These are phyloP conservation scores for Jaapia argillacea DNA, from an alignment of 768 basidiomycete species.

Conservation along the genomic window DNA sequence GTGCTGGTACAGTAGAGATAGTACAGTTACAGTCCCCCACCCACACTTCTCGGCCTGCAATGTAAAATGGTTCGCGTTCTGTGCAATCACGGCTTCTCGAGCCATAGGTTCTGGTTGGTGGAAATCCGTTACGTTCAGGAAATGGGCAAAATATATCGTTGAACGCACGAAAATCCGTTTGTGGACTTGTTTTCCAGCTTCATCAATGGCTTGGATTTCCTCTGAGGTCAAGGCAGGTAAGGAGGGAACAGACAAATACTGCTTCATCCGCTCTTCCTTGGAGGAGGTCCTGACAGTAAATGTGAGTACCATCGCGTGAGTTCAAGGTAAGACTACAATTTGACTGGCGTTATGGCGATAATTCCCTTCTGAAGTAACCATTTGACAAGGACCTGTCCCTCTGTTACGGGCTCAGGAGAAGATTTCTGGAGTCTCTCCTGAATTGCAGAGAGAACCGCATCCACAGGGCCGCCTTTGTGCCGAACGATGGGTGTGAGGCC, in stretches of 20 bases:
- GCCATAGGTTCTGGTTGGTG: too few species aligned
- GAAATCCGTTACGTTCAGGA: too few species aligned
- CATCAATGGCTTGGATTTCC: constrained; percentile 12
- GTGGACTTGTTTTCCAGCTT: constrained; percentile 10
- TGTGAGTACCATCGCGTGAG: background rate
- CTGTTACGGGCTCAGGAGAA: constrained; percentile 7
- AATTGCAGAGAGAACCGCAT: constrained; percentile 10
- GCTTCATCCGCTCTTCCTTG: constrained; percentile 13
- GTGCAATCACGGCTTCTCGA: too few species aligned
- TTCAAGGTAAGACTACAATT: background rate
- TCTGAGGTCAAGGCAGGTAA: constrained; percentile 15
- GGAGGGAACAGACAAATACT: constrained; percentile 12
- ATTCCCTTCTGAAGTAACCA: constrained; percentile 9
- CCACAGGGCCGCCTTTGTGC: constrained; percentile 6
- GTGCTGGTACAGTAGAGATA: too few species aligned
- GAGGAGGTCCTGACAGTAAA: constrained; percentile 12
- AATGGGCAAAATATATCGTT: too few species aligned
- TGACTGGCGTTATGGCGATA: constrained; percentile 1
- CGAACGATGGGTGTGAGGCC: constrained; percentile 15
- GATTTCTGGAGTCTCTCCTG: background rate
- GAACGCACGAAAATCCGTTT: constrained; percentile 6
- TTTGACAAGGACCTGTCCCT: constrained; percentile 11
- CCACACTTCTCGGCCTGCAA: too few species aligned
- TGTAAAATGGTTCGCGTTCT: too few species aligned
- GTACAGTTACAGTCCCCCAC: too few species aligned